Evolutionary conservation across 352 stramenopile genomes (phyloP), one percentile per base, ranked within the genome.

Genomic region (Thraustochytrium sp.): DNA sequence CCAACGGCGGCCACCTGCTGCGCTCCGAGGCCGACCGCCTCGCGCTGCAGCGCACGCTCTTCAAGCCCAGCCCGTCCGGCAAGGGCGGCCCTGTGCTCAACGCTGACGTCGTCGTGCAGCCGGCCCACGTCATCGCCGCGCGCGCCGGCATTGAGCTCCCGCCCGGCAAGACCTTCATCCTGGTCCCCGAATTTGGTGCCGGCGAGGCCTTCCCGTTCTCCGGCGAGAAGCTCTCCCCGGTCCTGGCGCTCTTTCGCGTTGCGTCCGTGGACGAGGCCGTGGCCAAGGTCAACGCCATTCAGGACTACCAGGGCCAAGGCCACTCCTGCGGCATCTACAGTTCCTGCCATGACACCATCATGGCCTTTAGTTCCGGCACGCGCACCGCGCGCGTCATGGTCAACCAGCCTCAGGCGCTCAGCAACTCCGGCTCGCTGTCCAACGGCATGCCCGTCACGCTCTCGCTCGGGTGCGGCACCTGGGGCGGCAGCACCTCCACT

Each of bases 361-460:
- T 63, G 48, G n/a, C 31, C 29, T 80, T 80, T 26, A 21, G n/a
- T 1, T 23, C 46, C 5, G 53, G n/a, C 9, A 80, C 68, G 5
- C 42, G 40, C 31, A 80, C 68, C 23, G 40, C 31, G n/a, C 46
- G 68, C 23, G 40, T 80, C 68, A 80, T 80, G 68, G 68, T 80
- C n/a, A 80, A 80, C 49, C 68, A 80, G 53, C 68, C 68, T 23
- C 68, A 80, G 53, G 42, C 48, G 48, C 68, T 80, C 44, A 62
- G 42, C 48, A 80, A 80, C 31, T 55, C 31, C 31, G 68, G 68
- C 68, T 68, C 68, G 68, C 53, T 80, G 21, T 26, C 31, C 1
- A 80, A 80, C 53, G 68, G 68, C 68, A 80, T 80, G 68, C 42
- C 31, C n/a, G 34, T 55, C 23, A 80, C 68, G 16, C 68, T 80